These are phyloP conservation scores for Ajuga chamaepitys DNA, from an alignment of 257 asterid genomes.

Conservation along the genomic window DNA sequence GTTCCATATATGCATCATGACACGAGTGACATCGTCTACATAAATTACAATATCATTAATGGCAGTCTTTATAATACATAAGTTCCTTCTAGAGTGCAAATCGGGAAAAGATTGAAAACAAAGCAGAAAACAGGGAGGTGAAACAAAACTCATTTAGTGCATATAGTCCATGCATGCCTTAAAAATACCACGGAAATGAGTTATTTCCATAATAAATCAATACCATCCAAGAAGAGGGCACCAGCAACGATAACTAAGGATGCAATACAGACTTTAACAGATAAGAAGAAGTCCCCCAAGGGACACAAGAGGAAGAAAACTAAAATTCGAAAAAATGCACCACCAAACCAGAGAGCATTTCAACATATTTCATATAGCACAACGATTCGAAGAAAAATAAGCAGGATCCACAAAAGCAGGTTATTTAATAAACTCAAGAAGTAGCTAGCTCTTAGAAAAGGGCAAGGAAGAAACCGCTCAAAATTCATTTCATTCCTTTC, in stretches of 20 bases:
- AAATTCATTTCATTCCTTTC: background rate
- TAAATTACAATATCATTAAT: background rate
- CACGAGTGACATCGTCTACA: background rate
- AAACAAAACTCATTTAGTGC: background rate
- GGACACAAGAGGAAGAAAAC: background rate
- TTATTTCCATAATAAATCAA: background rate
- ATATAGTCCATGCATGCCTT: background rate
- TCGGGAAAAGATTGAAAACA: background rate
- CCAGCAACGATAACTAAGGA: background rate
- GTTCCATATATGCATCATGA: background rate
- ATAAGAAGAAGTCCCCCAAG: background rate
- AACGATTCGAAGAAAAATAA: background rate
- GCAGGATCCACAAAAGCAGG: background rate
- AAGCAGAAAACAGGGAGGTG: background rate
- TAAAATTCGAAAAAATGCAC: background rate
- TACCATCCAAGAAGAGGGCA: constrained; percentile 3
- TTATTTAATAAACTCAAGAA: background rate
- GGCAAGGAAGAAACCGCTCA: background rate
- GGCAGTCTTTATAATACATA: background rate
- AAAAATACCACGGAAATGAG: background rate
- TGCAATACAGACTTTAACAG: background rate
- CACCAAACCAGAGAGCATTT: background rate
- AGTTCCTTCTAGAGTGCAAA: background rate
- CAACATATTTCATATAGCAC: constrained; percentile 1
- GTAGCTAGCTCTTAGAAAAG: background rate